phyloP scores from a whole-genome alignment of 1,139 yeast species.

The Insectozyma bohioensis region DNA sequence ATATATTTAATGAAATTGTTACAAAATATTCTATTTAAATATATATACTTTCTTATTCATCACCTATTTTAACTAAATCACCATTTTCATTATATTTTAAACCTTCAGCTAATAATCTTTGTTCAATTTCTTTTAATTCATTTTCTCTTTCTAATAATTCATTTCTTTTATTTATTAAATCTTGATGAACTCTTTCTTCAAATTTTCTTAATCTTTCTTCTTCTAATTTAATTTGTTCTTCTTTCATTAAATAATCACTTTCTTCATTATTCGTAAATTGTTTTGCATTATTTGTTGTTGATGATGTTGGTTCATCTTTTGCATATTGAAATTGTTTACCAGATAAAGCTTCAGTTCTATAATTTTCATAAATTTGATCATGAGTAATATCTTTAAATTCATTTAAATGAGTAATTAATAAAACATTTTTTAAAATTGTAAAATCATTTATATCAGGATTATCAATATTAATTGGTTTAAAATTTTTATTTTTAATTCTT shows the following conservation, averaged over 20 bases:
- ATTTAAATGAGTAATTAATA: slow-evolving; percentile 75
- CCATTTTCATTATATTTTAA: slow-evolving; percentile 43
- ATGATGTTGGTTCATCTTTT: slow-evolving; percentile 24
- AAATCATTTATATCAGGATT: slow-evolving; percentile 63
- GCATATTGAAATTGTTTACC: slow-evolving; percentile 49
- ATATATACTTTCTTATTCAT: slow-evolving; percentile 5
- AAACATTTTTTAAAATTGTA: slow-evolving; percentile 60
- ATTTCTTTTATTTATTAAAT: slow-evolving; percentile 77
- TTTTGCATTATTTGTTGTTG: slow-evolving; percentile 4
- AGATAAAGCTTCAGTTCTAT: slow-evolving; percentile 66
- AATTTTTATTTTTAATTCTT: slow-evolving; percentile 35
- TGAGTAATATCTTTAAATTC: slow-evolving; percentile 74
- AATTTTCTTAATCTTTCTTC: slow-evolving; percentile 77
- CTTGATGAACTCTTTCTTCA: slow-evolving; percentile 88
- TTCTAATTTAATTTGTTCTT: slow-evolving; percentile 77
- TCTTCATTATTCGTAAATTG: too few relatives aligned
- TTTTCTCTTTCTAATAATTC: slow-evolving; percentile 86
- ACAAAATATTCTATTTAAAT: slow-evolving; percentile 51
- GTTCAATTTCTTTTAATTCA: slow-evolving; percentile 82
- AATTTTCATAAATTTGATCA: slow-evolving; percentile 64
- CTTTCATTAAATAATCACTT: slow-evolving; percentile 58
- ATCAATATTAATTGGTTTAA: slow-evolving; percentile 49
- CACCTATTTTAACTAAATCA: slow-evolving; percentile 39
- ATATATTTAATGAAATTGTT: slow-evolving; percentile 57
- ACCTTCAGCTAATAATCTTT: slow-evolving; percentile 63